Evolutionary conservation across 148 eudicot species (phyloP).

Genomic region (Rhododendron williamsianum): DNA sequence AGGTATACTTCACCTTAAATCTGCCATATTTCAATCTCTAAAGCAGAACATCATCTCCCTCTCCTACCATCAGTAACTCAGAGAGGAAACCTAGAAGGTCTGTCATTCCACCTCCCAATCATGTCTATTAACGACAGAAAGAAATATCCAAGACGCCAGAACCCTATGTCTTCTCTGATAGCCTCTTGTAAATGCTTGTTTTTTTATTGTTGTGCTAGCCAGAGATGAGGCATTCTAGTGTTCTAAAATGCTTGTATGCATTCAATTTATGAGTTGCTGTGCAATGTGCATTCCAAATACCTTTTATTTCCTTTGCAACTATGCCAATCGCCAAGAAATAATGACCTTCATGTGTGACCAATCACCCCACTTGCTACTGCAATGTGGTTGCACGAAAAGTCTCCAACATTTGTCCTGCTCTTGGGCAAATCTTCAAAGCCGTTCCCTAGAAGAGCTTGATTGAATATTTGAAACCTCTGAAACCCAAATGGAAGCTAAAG

Average conservation of each 20-base stretch:
- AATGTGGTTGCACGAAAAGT: neutral
- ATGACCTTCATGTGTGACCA: neutral
- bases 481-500: neutral
- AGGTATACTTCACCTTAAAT: neutral
- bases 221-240: neutral
- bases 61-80: neutral
- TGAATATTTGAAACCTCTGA: neutral
- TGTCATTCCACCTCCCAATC: neutral
- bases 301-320: neutral
- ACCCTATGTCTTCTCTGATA: neutral
- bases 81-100: neutral
- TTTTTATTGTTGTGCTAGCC: neutral
- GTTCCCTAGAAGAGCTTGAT: neutral
- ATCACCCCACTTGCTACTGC: neutral
- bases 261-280: neutral
- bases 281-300: neutral
- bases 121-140: neutral
- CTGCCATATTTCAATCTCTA: neutral
- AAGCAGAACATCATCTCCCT: neutral
- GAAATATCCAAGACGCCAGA: neutral
- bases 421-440: neutral
- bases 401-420: neutral
- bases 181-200: neutral
- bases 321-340: neutral
- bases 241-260: neutral